phyloP scores from a whole-genome alignment of 495 filamentous ascomycete genomes.

The Talaromyces liani region DNA sequence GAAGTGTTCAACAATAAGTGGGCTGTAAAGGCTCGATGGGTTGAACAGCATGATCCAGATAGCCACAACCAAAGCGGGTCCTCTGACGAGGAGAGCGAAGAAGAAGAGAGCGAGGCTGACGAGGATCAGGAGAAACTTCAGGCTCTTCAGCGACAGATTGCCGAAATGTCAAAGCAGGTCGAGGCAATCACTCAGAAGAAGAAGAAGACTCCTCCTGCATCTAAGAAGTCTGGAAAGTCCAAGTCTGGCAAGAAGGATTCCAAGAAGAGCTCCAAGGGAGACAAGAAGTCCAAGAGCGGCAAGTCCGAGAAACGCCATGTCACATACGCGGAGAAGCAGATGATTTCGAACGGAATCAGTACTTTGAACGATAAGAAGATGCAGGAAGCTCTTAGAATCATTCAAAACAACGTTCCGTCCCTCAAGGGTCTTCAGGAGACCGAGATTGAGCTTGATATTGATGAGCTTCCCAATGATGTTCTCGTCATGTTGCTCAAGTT shows the following conservation, averaged over 20 bases:
- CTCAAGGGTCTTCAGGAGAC: constrained; percentile 72
- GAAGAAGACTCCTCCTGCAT: constrained; percentile 53
- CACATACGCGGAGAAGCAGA: constrained; percentile 73
- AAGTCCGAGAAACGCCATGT: constrained; percentile 49
- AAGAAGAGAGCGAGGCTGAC: constrained; percentile 58
- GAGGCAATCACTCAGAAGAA: constrained; percentile 39
- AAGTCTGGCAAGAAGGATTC: constrained; percentile 50
- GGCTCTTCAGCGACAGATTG: constrained; percentile 60
- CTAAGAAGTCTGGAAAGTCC: constrained; percentile 44
- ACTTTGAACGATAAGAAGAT: constrained; percentile 67
- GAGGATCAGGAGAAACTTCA: constrained; percentile 59
- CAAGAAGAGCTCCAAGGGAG: constrained; percentile 46
- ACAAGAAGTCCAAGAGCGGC: constrained; percentile 37
- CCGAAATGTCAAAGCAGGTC: constrained; percentile 48
- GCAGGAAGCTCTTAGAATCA: constrained; percentile 75
- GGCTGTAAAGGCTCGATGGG: constrained; percentile 64
- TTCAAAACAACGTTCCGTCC: constrained; percentile 76
- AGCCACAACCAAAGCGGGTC: constrained; percentile 43
- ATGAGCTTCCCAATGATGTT: constrained; percentile 67
- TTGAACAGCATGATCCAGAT: constrained; percentile 63
- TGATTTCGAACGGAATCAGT: constrained; percentile 74
- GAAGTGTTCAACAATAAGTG: constrained; percentile 67
- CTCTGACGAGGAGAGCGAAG: constrained; percentile 54
- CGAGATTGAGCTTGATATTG: constrained; percentile 87
- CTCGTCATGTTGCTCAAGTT: constrained; percentile 70